These are phyloP conservation scores for Yamadazyma phyllophila DNA, from an alignment of 805 yeast species.

Conservation along the genomic window DNA sequence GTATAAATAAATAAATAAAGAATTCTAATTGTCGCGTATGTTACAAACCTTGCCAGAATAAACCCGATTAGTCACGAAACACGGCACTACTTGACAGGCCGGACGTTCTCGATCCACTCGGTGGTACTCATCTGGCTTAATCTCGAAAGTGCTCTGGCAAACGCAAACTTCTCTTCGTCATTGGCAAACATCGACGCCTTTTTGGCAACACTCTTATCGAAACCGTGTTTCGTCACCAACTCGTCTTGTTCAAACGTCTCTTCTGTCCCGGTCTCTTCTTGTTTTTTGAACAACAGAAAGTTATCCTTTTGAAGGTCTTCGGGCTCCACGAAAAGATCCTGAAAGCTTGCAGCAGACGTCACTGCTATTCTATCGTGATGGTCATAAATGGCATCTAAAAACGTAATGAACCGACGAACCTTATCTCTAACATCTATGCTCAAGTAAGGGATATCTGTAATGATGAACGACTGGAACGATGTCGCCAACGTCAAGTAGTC, in stretches of 20 bases:
- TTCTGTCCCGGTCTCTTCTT: constrained; percentile 33
- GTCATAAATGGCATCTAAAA: constrained; percentile 93
- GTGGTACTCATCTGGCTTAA: constrained; percentile 90
- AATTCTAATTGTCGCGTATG: too few species aligned
- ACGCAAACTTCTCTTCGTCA: constrained; percentile 95
- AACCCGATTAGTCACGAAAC: too few species aligned
- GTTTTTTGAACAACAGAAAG: constrained; percentile 40
- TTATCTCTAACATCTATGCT: constrained; percentile 76
- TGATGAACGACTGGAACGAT: constrained; percentile 71
- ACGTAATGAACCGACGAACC: constrained; percentile 89
- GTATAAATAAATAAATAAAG: neutral
- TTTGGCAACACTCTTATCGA: constrained; percentile 67
- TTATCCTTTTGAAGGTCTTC: constrained; percentile 54
- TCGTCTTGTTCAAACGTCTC: constrained; percentile 53
- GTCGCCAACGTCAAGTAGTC: constrained; percentile 85
- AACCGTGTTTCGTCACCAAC: constrained; percentile 72
- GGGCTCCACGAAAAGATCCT: constrained; percentile 82
- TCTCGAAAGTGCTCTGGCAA: constrained; percentile 90
- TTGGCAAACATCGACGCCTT: constrained; percentile 77
- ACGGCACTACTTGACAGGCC: constrained; percentile 7
- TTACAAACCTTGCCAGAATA: too few species aligned
- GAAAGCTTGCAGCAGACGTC: constrained; percentile 83
- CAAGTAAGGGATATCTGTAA: constrained; percentile 89
- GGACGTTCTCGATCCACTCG: constrained; percentile 73
- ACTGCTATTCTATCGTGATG: constrained; percentile 84